These are phyloP conservation scores for Pyrenochaeta sp. DNA, from an alignment of 2,329 filamentous ascomycete genomes.

Conservation along the genomic window DNA sequence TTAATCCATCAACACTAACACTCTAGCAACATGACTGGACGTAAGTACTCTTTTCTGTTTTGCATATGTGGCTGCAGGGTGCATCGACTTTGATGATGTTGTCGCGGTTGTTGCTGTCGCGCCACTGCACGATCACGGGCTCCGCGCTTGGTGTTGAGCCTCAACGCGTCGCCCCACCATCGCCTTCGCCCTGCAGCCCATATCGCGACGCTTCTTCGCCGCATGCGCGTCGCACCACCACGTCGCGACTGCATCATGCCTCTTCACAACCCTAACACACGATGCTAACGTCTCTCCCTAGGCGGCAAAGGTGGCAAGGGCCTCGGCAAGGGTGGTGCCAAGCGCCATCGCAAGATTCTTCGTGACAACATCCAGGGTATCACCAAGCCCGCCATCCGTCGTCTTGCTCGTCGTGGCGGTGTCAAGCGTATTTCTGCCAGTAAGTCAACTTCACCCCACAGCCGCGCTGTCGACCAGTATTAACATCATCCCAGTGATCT, in stretches of 20 bases:
- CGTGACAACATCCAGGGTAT: slow-evolving; percentile 65
- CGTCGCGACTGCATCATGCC: slow-evolving; percentile 16
- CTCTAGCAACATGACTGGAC: slow-evolving; percentile 53
- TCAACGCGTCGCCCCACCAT: slow-evolving; percentile 33
- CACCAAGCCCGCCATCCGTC: slow-evolving; percentile 62
- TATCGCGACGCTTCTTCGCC: slow-evolving; percentile 17
- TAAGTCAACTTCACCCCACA: slow-evolving; percentile 36
- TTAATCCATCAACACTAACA: slow-evolving; percentile 31
- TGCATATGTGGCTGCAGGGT: slow-evolving; percentile 16
- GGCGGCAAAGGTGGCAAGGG: slow-evolving; percentile 64
- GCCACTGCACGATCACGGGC: slow-evolving; percentile 18
- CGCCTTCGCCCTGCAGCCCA: slow-evolving; percentile 17
- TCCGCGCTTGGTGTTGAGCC: slow-evolving; percentile 36
- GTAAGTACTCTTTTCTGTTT: slow-evolving; percentile 43
- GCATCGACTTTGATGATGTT: slow-evolving; percentile 21
- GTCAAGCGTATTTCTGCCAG: slow-evolving; percentile 62
- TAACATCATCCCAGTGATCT: slow-evolving; percentile 66
- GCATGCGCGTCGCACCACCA: slow-evolving; percentile 23
- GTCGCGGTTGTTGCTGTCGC: slow-evolving; percentile 18
- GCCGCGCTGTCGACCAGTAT: slow-evolving; percentile 6
- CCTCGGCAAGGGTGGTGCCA: slow-evolving; percentile 62
- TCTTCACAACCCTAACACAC: slow-evolving; percentile 11
- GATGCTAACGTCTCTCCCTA: slow-evolving; percentile 47
- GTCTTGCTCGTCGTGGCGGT: slow-evolving; percentile 62
- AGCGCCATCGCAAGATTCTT: slow-evolving; percentile 63